Percentiles rank a stretch among this genome's conserved stretches.
Evolutionary conservation across 169 alveolate genomes (phyloP).

Genomic region (Eimeria necatrix): DNA sequence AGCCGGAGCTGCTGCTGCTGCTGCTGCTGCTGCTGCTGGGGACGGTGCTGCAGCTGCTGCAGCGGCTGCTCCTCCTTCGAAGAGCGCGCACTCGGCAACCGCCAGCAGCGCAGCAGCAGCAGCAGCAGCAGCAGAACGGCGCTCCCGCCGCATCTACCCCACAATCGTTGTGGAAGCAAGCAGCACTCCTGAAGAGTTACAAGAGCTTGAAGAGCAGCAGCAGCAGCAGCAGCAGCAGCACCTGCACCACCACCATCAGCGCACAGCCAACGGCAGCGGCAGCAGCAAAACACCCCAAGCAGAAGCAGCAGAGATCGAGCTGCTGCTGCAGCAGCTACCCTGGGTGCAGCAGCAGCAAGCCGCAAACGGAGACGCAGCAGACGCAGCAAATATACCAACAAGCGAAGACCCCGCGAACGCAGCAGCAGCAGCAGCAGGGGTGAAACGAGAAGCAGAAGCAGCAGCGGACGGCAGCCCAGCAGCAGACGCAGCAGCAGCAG

Average conservation of each 20-base stretch:
- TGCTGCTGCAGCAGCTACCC: conserved; percentile 47
- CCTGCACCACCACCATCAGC: background rate
- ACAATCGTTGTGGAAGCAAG: no score
- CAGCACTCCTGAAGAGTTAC: no score
- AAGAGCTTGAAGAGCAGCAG: background rate
- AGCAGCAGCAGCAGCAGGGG: background rate
- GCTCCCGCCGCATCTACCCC: no score
- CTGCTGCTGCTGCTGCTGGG: background rate
- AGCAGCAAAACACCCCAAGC: conserved; percentile 1
- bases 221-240: conserved; percentile 48
- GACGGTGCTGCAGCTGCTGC: no score
- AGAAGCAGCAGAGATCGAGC: conserved; percentile 37
- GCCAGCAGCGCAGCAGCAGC: background rate
- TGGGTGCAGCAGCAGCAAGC: conserved; percentile 46
- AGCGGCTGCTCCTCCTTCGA: no score
- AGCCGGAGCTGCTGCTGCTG: background rate
- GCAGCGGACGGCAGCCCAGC: background rate
- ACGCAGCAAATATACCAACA: background rate
- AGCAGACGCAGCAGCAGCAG: background rate
- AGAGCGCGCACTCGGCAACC: background rate
- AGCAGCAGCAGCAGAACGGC: background rate
- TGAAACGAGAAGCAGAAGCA: background rate
- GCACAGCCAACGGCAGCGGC: background rate
- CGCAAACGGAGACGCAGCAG: background rate
- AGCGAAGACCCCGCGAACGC: background rate